A percentile compares a stretch with the other conserved stretches of the same genome.
These are phyloP conservation scores for Talaromyces sp. DNA, from an alignment of 2,329 filamentous ascomycete genomes.

Conservation along the genomic window DNA sequence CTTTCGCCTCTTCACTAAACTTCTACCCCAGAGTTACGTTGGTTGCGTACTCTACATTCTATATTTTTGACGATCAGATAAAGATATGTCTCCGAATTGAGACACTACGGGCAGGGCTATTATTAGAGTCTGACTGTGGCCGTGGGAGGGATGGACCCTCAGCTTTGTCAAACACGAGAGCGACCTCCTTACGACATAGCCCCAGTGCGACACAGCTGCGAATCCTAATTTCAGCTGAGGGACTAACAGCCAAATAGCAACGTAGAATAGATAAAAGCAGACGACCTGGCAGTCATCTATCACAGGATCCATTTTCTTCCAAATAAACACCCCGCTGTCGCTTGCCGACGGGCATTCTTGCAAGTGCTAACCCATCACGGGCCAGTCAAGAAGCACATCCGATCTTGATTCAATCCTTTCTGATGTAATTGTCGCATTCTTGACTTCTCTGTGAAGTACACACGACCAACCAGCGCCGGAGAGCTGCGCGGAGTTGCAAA, in stretches of 20 bases:
- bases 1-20: not conserved
- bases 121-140: not conserved
- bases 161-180: not conserved
- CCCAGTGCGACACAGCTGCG: not conserved
- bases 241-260: not conserved
- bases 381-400: not conserved
- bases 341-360: constrained; percentile 3
- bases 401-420: not conserved
- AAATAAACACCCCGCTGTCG: not conserved
- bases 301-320: not conserved
- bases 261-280: not conserved
- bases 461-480: constrained; percentile 1
- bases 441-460: not conserved
- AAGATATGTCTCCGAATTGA: not conserved
- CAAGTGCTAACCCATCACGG: not conserved
- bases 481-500: not conserved
- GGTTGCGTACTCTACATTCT: not conserved
- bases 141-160: not conserved
- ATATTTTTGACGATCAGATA: not conserved
- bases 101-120: not conserved
- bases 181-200: constrained; percentile 1
- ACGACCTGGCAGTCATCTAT: not conserved
- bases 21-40: not conserved
- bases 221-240: not conserved
- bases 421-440: constrained; percentile 11